Percentiles rank a stretch among this genome's conserved stretches.
Evolutionary conservation across 2,329 filamentous ascomycete genomes (phyloP).

Genomic region (Rhynchosporium secalis): DNA sequence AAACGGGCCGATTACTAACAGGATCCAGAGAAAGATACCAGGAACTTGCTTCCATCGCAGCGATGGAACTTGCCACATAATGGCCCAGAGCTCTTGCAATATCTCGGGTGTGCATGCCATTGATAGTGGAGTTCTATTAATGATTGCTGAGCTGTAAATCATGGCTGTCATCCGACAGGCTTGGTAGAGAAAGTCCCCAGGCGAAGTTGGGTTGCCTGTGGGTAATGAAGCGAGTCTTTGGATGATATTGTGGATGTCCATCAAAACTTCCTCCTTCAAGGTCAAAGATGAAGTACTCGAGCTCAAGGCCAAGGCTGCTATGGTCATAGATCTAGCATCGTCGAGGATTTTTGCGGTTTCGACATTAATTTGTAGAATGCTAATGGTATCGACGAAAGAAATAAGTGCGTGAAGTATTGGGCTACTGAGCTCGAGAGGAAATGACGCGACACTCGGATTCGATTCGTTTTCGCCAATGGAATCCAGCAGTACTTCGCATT

Average conservation of each 20-base stretch:
- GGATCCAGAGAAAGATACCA: constrained; percentile 40
- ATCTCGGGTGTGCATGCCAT: constrained; percentile 26
- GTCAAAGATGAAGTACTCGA: too few relatives aligned
- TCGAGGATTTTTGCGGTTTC: constrained; percentile 36
- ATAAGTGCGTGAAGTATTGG: constrained; percentile 33
- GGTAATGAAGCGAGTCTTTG: constrained; percentile 21
- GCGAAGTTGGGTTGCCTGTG: background rate
- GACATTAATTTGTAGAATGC: constrained; percentile 23
- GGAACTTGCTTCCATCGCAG: constrained; percentile 39
- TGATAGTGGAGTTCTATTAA: constrained; percentile 35
- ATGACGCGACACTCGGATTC: constrained; percentile 19
- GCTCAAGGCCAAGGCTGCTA: constrained; percentile 25
- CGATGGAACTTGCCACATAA: constrained; percentile 35
- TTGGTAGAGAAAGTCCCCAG: constrained; percentile 30
- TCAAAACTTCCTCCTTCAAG: constrained; percentile 25
- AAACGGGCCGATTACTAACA: constrained; percentile 36
- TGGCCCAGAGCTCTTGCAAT: constrained; percentile 32
- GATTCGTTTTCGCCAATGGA: constrained; percentile 21
- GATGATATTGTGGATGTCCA: constrained; percentile 34
- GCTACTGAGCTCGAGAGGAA: constrained; percentile 32
- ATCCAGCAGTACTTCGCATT: constrained; percentile 37
- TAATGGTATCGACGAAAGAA: constrained; percentile 25
- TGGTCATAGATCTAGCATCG: constrained; percentile 37
- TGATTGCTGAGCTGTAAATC: constrained; percentile 37
- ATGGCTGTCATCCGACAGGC: constrained; percentile 34